These are phyloP conservation scores for Davidsoniella australis DNA, from an alignment of 2,329 filamentous ascomycete species.

Conservation along the genomic window DNA sequence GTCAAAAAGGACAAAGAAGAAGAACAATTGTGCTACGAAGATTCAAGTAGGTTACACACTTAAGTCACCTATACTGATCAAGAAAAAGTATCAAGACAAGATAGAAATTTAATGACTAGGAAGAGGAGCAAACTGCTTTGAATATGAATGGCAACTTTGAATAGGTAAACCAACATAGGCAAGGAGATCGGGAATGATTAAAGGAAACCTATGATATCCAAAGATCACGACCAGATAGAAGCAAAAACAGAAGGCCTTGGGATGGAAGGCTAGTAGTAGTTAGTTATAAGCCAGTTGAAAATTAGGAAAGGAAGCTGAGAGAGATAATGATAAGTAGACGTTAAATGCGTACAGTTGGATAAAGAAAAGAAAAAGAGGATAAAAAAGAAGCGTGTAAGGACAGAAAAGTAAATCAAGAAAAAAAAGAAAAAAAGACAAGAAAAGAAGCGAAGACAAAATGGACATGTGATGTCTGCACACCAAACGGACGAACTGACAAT, in stretches of 20 bases:
- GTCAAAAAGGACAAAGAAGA: background rate
- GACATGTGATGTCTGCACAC: too few species aligned
- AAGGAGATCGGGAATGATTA: background rate
- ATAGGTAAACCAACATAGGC: background rate
- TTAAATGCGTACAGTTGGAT: background rate
- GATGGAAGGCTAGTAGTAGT: too few species aligned
- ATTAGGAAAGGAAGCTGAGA: background rate
- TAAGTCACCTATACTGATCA: too few species aligned
- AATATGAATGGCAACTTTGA: background rate
- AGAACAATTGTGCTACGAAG: too few species aligned
- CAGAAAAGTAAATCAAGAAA: background rate
- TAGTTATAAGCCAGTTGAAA: background rate
- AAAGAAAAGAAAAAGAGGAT: background rate
- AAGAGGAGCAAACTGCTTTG: too few species aligned
- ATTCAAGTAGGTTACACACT: too few species aligned
- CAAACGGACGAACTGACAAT: background rate
- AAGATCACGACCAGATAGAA: background rate
- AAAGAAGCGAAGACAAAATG: background rate
- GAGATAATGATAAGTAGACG: background rate
- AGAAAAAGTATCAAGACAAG: too few species aligned
- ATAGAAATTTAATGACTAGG: too few species aligned
- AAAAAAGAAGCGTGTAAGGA: background rate
- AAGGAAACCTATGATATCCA: background rate
- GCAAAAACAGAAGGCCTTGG: background rate
- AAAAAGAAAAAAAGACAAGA: constrained; percentile 2